Conservation (phyloP, 2,329 filamentous ascomycete species). For the Aspergillus fijiensis region DNA sequence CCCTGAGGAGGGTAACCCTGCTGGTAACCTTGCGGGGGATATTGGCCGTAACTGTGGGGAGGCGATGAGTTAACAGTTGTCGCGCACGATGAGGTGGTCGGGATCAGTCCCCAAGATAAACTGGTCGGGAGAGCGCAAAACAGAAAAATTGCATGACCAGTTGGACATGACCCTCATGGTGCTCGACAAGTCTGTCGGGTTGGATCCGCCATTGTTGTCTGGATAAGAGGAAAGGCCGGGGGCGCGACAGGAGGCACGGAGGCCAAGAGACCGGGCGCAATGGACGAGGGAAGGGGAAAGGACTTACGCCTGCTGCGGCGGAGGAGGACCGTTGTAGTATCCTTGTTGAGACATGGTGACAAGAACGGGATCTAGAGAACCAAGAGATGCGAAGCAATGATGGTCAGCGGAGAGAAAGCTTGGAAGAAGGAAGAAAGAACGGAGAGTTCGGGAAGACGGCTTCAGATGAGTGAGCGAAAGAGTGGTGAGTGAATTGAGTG, state of each 20-base stretch:
- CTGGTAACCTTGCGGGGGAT: neutral
- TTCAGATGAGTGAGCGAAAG: neutral
- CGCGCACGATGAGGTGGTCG: conserved; percentile 1
- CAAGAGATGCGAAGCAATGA: conserved; percentile 1
- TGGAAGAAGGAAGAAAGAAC: neutral
- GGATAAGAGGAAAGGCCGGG: neutral
- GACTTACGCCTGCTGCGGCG: conserved; percentile 42
- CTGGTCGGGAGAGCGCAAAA: neutral
- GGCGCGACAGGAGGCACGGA: neutral
- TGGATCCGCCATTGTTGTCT: neutral
- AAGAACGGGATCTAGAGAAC: conserved; percentile 7
- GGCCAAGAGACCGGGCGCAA: neutral
- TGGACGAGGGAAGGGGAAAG: neutral
- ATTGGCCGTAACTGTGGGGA: neutral
- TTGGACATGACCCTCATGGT: neutral
- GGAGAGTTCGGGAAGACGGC: neutral
- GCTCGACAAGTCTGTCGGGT: neutral
- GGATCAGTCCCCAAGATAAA: neutral
- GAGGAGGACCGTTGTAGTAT: conserved; percentile 31
- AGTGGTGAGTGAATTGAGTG: neutral
- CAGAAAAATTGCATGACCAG: neutral
- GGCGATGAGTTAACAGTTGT: neutral
- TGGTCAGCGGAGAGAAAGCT: conserved; percentile 1
- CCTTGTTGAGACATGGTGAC: conserved; percentile 19
- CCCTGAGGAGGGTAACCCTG: conserved; percentile 33